These are phyloP conservation scores for Eutypella sp. DNA, from an alignment of 2,329 filamentous ascomycete species.

Conservation along the genomic window DNA sequence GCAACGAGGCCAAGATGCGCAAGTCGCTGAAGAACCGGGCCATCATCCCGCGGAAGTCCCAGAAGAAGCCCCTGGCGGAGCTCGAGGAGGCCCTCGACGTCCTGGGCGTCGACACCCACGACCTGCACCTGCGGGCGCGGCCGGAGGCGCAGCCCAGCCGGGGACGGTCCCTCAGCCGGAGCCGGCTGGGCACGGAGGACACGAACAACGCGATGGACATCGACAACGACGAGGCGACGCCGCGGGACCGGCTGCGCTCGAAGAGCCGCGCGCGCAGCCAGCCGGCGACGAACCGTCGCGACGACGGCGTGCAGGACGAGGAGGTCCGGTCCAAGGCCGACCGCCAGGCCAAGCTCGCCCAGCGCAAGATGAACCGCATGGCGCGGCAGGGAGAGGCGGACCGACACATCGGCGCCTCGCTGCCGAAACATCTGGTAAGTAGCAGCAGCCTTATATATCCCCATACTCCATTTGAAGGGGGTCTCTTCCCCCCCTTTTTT, in stretches of 20 bases:
- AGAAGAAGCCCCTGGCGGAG: constrained; percentile 77
- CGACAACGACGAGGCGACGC: constrained; percentile 51
- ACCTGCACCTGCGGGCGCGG: constrained; percentile 68
- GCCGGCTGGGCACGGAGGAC: constrained; percentile 58
- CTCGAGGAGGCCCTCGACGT: constrained; percentile 82
- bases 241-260: constrained; percentile 59
- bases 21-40: constrained; percentile 97
- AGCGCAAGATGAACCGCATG: constrained; percentile 99
- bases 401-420: constrained; percentile 74
- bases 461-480: not conserved
- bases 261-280: constrained; percentile 66
- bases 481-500: not conserved
- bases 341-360: constrained; percentile 78
- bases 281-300: constrained; percentile 60
- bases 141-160: constrained; percentile 57
- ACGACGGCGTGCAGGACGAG: constrained; percentile 71
- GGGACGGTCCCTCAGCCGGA: constrained; percentile 64
- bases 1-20: constrained; percentile 91
- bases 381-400: constrained; percentile 95
- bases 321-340: constrained; percentile 71
- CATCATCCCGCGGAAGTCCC: constrained; percentile 77
- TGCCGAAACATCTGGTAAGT: constrained; percentile 88
- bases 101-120: constrained; percentile 78
- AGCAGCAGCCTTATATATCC: constrained; percentile 6
- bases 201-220: constrained; percentile 75